Base-by-base conservation (phyloP, 2,329 filamentous ascomycete genomes). In the Fusarium fracticaudum region DNA sequence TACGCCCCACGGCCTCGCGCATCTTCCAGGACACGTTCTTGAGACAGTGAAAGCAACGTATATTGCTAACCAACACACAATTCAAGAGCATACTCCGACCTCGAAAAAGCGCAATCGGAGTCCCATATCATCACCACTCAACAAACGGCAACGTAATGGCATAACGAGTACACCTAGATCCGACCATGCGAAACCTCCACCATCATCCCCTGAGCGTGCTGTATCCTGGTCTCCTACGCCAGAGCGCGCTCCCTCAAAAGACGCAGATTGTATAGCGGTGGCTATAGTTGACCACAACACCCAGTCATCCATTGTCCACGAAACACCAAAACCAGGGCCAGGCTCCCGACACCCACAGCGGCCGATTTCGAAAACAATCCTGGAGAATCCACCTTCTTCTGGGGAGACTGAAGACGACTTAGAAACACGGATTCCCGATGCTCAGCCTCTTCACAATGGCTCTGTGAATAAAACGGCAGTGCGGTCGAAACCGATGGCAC, bases 11-110 rank as follows among this genome's bases (percentile, higher is more conserved):
- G 79, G 77, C 5, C 38, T 76, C 7, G 70, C 73, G 47, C 82
- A 83, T 51, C 72, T 86, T 17, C 85, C 85, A 2, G 64, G 69
- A 6, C 76, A 81, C 44, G 80, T 85, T 15, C 60, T 85, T 24
- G 70, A 84, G 43, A 77, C 76, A 5, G 61, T 82, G 12, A 80
- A 75, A 54, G 70, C 76, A 54, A 71, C 76, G 4, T 77, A 80
- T 55, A 43, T 69, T 43, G 61, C 62, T 8, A 69, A 55, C n/a
- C 67, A 59, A 47, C 41, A 38, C 24, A 43, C 12, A 13, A 6
- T 50, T 5, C 48, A 64, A 50, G 61, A 55, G n/a, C 29, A 48
- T 48, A 51, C 58, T n/a, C 59, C 67, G 48, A 45, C 14, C 22
- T 57, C 62, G 20, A 65, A 54, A 35, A 71, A 71, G 41, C 64